These are phyloP conservation scores for Trypanosoma platydactyli DNA, from an alignment of 208 protist species.

Conservation along the genomic window DNA sequence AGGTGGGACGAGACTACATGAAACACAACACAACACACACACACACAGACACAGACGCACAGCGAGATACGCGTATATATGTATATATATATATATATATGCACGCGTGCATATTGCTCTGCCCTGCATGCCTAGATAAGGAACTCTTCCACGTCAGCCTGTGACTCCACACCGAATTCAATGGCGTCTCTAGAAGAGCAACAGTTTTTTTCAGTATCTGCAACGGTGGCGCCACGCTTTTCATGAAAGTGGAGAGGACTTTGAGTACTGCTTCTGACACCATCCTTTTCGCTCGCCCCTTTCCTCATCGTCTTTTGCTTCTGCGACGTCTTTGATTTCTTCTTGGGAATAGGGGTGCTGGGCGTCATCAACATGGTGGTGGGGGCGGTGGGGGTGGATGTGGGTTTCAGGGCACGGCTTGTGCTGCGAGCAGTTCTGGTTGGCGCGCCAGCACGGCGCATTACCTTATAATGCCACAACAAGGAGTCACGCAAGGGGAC, in stretches of 20 bases:
- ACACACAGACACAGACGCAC: constrained; percentile 10
- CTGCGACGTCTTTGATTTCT: not conserved
- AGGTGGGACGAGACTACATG: too few species aligned
- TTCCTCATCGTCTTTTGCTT: constrained; percentile 7
- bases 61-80: constrained; percentile 16
- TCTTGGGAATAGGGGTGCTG: not conserved
- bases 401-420: constrained; percentile 21
- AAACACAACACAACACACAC: not conserved
- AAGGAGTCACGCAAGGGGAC: constrained; percentile 28
- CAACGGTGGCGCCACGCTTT: not conserved
- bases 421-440: not conserved
- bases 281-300: not conserved
- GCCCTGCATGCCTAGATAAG: constrained; percentile 8
- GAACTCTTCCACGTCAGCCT: constrained; percentile 27
- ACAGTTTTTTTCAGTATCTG: not conserved
- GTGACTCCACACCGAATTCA: constrained; percentile 22
- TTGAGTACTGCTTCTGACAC: not conserved
- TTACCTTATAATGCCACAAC: constrained; percentile 24
- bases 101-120: too few species aligned
- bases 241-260: not conserved
- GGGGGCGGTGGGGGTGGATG: constrained; percentile 2
- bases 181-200: not conserved
- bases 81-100: not conserved
- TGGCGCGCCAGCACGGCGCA: not conserved
- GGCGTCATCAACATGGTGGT: too few species aligned